These are phyloP conservation scores for Drechslerella coelobrocha DNA, from an alignment of 2,329 filamentous ascomycete species.

Conservation along the genomic window DNA sequence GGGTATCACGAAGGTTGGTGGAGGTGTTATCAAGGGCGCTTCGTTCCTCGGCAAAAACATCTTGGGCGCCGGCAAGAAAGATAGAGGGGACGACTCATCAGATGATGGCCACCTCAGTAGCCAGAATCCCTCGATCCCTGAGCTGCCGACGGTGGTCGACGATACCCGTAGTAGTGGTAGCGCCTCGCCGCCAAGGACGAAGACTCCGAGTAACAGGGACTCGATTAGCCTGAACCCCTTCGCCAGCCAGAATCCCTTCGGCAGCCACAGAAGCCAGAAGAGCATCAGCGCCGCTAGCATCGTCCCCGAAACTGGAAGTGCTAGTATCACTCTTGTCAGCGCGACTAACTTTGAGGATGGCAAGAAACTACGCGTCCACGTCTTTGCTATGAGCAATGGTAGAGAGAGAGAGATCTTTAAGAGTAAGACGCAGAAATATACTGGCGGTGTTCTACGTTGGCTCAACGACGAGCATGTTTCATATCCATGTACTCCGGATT, in stretches of 20 bases:
- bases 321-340: slow-evolving; percentile 78
- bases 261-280: slow-evolving; percentile 60
- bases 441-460: slow-evolving; percentile 70
- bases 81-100: slow-evolving; percentile 62
- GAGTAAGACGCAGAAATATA: slow-evolving; percentile 85
- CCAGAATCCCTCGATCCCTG: slow-evolving; percentile 26
- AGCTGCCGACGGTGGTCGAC: slow-evolving; percentile 9
- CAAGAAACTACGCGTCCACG: slow-evolving; percentile 77
- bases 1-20: slow-evolving; percentile 79
- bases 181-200: slow-evolving; percentile 35
- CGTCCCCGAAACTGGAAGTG: slow-evolving; percentile 72
- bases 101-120: slow-evolving; percentile 22
- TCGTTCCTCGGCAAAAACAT: slow-evolving; percentile 89
- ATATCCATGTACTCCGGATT: slow-evolving; percentile 72
- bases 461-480: slow-evolving; percentile 79
- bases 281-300: slow-evolving; percentile 70
- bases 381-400: slow-evolving; percentile 63
- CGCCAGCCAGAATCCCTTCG: slow-evolving; percentile 60
- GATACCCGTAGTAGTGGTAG: slow-evolving; percentile 40
- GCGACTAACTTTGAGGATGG: slow-evolving; percentile 78
- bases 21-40: slow-evolving; percentile 83
- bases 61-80: slow-evolving; percentile 71
- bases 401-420: slow-evolving; percentile 85
- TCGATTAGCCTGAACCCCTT: slow-evolving; percentile 59
- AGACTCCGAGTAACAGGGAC: slow-evolving; percentile 46